Base-by-base conservation (phyloP, 2,329 filamentous ascomycete species). In the Torrubiella hemipterigena region DNA sequence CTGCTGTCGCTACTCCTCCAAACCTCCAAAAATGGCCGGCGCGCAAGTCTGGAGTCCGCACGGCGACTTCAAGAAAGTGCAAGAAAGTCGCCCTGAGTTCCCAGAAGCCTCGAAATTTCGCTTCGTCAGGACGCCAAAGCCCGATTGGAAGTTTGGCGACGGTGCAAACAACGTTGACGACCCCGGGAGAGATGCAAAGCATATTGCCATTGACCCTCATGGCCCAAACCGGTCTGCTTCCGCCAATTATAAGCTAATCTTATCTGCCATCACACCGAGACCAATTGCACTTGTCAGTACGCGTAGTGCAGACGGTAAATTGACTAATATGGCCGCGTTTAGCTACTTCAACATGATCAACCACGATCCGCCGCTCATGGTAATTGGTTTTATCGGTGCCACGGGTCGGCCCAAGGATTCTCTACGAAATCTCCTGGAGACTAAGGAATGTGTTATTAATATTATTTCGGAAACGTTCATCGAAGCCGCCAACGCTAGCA, bases 201-300 rank as follows among this genome's bases (percentile, higher is more conserved):
- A 94, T 58, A 56, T 89, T 41, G 62, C 77, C 48, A 93, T 95
- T 45, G 79, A 94, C 54, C 87, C 87, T 0, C 76, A 87, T 51
- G 78, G 68, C 34, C 61, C 74, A 17, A 81, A 77, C 19, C 71
- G 87, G 1, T 67, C 75, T 0, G 58, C 73, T 0, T 58, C 63
- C 2, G 75, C 71, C 59, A 95, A 95, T 67, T 95, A 96, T 70
- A 94, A 93, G 58, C 71, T 95, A 11, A 65, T 95, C 38, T 93
- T 95, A 54, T 82, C 76, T 13, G 76, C 74, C 40, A 73, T 95
- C 42, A 69, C 86, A 12, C 89, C 89, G 1, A 73, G 89, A 10
- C 89, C 89, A 10, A 79, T 95, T 48, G 73, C 69, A 31, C 71
- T 78, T 51, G 49, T 77, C 19, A 72, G 66, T 37, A 73, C 73